A percentile compares a stretch with the other conserved stretches of the same genome.
phyloP scores from a whole-genome alignment of 768 basidiomycete genomes.

The Daedaleopsis nitida region DNA sequence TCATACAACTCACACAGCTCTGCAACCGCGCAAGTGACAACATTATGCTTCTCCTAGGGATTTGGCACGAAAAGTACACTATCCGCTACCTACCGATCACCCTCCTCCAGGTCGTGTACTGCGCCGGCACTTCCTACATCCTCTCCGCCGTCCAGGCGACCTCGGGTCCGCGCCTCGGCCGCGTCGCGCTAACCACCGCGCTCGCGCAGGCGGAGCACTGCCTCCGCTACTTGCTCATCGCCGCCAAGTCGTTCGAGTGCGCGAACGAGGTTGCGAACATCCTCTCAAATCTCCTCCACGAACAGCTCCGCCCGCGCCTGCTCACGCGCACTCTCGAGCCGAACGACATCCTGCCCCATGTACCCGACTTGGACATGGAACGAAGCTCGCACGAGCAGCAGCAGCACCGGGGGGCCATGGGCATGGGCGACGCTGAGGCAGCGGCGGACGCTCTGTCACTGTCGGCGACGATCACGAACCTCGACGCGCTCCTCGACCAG shows the following conservation, averaged over 20 bases:
- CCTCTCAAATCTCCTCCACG: constrained; percentile 23
- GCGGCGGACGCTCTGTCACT: constrained; percentile 13
- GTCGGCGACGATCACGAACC: constrained; percentile 16
- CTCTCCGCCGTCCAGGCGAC: constrained; percentile 55
- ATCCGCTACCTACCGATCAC: constrained; percentile 62
- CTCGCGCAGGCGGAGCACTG: constrained; percentile 48
- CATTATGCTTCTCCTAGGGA: constrained; percentile 52
- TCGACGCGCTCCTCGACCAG: constrained; percentile 20
- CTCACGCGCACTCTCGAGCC: constrained; percentile 19
- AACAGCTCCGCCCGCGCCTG: constrained; percentile 21
- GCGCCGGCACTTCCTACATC: constrained; percentile 60
- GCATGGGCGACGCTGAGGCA: background rate
- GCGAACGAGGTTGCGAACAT: constrained; percentile 35
- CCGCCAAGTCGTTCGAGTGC: constrained; percentile 56
- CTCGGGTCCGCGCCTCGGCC: constrained; percentile 45
- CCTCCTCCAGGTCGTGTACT: constrained; percentile 57
- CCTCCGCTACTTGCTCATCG: constrained; percentile 52
- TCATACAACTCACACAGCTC: constrained; percentile 32
- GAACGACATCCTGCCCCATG: constrained; percentile 12
- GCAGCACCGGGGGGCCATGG: background rate
- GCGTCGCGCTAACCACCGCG: constrained; percentile 47
- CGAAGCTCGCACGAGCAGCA: background rate
- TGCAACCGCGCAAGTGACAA: constrained; percentile 57
- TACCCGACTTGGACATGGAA: background rate
- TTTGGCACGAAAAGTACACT: constrained; percentile 54